Base-by-base conservation (phyloP, 768 basidiomycete genomes). In the Sporobolomyces roseus region DNA sequence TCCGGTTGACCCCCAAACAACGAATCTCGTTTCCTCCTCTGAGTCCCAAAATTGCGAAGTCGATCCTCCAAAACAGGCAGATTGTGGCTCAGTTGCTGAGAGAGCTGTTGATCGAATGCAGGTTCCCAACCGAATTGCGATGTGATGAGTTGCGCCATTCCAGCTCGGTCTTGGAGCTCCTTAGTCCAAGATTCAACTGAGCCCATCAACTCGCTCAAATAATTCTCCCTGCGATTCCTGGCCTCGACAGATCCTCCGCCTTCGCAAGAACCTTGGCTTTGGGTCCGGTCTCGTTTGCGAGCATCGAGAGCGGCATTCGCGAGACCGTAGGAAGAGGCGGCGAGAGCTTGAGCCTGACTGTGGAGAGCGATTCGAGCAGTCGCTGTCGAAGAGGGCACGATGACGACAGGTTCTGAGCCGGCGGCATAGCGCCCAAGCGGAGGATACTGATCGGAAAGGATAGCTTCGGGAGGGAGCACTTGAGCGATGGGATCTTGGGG, bases 1-100 rank as follows among this genome's bases (percentile, higher is more conserved):
- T 63, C 61, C 12, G 32, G n/a, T n/a, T 59, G 58, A 32, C 58
- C 56, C 23, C 55, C 49, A 12, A 59, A 68, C 3, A 59, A 36
- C n/a, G 41, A 25, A 21, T 52, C 50, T 27, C 56, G 55, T 23
- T 63, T 23, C 27, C 1, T 21, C 23, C 43, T 17, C 2, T 29
- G n/a, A 12, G 0, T 2, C 21, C 6, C 23, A 19, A 46, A 45
- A 23, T 32, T 38, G 1, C 6, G 5, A 23, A 68, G 32, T 33
- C 21, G 33, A 13, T 38, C 30, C 0, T 27, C 13, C 14, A 45
- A 23, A 4, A 36, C 16, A 30, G 50, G 55, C 27, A 63, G 21
- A 19, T 43, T 45, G 32, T 10, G 17, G 17, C 33, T 30, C 16
- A 63, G 56, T 46, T 49, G 14, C 3, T 30, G 1, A 1, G 21